Percentiles rank a stretch among this genome's conserved stretches.
Evolutionary conservation across 169 alveolate species (phyloP).

Genomic region (Prorocentrum cordatum): DNA sequence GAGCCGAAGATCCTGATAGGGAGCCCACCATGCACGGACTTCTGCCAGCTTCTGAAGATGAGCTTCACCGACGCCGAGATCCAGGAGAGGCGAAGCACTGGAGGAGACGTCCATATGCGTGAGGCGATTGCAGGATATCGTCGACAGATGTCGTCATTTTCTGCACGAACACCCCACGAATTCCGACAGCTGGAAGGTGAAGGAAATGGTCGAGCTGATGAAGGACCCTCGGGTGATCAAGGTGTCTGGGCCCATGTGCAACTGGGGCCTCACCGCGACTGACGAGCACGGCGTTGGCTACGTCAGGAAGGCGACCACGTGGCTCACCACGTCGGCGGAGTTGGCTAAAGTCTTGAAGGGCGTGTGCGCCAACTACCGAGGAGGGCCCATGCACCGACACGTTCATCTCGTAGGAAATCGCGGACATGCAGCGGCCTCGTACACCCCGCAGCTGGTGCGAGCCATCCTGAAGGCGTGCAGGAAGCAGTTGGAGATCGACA

Average conservation of each 20-base stretch:
- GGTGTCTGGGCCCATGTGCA: background rate
- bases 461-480: too few species aligned
- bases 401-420: background rate
- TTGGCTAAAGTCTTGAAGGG: background rate
- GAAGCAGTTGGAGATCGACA: too few species aligned
- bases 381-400: background rate
- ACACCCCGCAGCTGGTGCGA: slow-evolving; percentile 10
- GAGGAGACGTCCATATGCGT: background rate
- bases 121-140: background rate
- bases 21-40: background rate
- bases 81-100: too few species aligned
- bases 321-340: background rate
- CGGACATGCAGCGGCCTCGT: background rate
- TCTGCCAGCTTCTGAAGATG: background rate
- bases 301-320: background rate
- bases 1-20: background rate
- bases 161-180: slow-evolving; percentile 6
- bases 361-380: background rate
- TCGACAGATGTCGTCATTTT: background rate
- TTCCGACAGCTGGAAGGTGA: background rate
- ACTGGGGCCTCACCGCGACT: background rate
- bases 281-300: background rate
- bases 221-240: background rate
- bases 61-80: background rate
- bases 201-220: background rate